Conservation (phyloP, 2,329 filamentous ascomycete genomes). For the Ceratocystis eucalypticola region DNA sequence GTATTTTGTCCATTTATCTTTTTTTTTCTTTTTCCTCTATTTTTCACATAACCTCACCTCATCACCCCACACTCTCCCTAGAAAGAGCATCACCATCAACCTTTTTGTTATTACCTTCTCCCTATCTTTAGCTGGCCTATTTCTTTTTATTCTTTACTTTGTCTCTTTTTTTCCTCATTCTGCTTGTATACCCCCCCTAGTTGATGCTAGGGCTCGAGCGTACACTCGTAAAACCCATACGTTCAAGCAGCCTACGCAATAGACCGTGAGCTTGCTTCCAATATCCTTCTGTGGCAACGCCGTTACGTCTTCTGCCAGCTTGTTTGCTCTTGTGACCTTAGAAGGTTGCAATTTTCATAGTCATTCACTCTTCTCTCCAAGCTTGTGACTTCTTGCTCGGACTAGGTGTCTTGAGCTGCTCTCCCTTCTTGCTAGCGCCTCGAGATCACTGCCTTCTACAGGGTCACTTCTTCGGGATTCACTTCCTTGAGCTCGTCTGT, state of each 20-base stretch:
- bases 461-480: neutral
- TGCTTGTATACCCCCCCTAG: no score
- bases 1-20: neutral
- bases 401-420: neutral
- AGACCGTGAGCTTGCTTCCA: neutral
- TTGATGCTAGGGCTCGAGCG: no score
- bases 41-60: neutral
- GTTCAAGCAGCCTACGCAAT: neutral
- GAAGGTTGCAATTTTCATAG: neutral
- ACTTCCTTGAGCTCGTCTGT: constrained; percentile 15
- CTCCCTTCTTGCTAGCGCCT: neutral
- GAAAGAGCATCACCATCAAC: neutral
- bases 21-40: neutral
- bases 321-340: neutral
- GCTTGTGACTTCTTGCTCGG: neutral
- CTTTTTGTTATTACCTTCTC: neutral
- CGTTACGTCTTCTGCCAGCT: neutral
- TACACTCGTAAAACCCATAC: no score
- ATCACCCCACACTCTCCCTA: neutral
- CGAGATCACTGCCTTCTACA: neutral
- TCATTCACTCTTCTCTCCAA: neutral
- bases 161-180: neutral
- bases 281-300: neutral
- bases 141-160: neutral
- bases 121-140: constrained; percentile 1